Conservation (phyloP, 2,329 filamentous ascomycete species). For the Ophiobolus disseminans region DNA sequence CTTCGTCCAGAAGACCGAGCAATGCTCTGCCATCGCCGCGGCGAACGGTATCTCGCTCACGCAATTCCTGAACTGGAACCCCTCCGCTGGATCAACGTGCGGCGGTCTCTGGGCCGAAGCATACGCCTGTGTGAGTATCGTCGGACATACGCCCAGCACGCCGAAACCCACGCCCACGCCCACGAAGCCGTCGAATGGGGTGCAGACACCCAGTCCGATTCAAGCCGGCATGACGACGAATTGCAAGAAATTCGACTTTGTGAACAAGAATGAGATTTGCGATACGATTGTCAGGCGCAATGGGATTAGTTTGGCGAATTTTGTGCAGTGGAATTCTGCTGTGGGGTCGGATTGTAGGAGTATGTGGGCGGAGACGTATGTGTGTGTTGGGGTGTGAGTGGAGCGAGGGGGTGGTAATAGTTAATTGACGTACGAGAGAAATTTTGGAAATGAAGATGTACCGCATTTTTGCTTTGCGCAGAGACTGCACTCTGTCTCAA, state of each 20-base stretch:
- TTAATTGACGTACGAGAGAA: too few species aligned
- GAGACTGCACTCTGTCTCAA: not conserved
- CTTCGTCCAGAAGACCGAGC: not conserved
- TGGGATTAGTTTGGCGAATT: conserved; percentile 10
- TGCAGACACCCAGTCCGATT: conserved; percentile 7
- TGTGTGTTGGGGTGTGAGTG: conserved; percentile 7
- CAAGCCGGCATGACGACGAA: conserved; percentile 11
- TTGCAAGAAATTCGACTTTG: conserved; percentile 12
- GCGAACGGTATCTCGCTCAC: not conserved
- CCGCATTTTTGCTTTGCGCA: not conserved
- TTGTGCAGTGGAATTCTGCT: conserved; percentile 19
- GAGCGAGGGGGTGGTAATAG: not conserved
- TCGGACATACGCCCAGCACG: conserved; percentile 5
- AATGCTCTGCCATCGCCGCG: not conserved
- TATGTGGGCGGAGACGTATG: conserved; percentile 16
- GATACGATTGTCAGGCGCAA: conserved; percentile 4
- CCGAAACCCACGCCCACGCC: conserved; percentile 6
- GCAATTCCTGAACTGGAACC: not conserved
- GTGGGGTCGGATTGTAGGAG: conserved; percentile 8
- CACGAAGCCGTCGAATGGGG: conserved; percentile 7
- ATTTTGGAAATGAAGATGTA: not conserved
- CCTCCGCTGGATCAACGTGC: too few species aligned
- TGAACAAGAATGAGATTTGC: conserved; percentile 7
- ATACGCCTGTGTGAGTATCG: too few species aligned
- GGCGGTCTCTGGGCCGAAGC: too few species aligned